These are phyloP conservation scores for Rickenella mellea DNA, from an alignment of 768 basidiomycete genomes.

Conservation along the genomic window DNA sequence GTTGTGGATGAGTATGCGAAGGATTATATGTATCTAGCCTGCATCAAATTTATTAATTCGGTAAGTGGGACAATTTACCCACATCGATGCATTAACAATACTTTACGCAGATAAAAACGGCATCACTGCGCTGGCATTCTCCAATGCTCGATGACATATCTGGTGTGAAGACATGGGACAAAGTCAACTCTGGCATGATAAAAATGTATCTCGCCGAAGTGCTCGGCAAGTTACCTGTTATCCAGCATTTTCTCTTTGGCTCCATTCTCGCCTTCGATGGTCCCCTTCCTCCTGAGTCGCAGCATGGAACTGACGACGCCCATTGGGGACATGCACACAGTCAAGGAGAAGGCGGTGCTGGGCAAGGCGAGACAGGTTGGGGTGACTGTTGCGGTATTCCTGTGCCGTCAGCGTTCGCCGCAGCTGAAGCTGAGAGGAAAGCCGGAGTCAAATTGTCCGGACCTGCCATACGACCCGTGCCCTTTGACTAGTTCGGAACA, in stretches of 20 bases:
- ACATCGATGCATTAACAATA: not conserved
- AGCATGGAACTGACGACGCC: conserved; percentile 23
- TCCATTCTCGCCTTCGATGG: conserved; percentile 65
- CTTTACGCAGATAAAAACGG: conserved; percentile 73
- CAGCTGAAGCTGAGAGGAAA: conserved; percentile 45
- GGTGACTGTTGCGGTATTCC: conserved; percentile 90
- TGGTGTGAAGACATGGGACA: conserved; percentile 88
- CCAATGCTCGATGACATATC: conserved; percentile 99
- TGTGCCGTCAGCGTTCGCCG: conserved; percentile 75
- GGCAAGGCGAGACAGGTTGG: conserved; percentile 55
- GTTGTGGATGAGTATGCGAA: conserved; percentile 86
- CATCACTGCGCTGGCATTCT: conserved; percentile 93
- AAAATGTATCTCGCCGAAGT: conserved; percentile 99
- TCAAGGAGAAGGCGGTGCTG: conserved; percentile 32
- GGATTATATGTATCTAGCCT: conserved; percentile 95
- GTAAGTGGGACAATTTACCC: conserved; percentile 31
- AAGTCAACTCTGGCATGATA: conserved; percentile 91
- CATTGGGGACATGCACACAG: conserved; percentile 45
- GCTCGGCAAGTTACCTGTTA: conserved; percentile 87
- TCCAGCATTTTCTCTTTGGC: conserved; percentile 95
- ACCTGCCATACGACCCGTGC: conserved; percentile 64
- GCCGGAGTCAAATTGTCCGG: conserved; percentile 35
- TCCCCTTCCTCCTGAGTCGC: conserved; percentile 28
- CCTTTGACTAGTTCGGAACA: conserved; percentile 52
- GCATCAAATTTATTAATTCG: conserved; percentile 93